phyloP scores from a whole-genome alignment of 2,329 filamentous ascomycete species.

The Tolypocladium amazonense region DNA sequence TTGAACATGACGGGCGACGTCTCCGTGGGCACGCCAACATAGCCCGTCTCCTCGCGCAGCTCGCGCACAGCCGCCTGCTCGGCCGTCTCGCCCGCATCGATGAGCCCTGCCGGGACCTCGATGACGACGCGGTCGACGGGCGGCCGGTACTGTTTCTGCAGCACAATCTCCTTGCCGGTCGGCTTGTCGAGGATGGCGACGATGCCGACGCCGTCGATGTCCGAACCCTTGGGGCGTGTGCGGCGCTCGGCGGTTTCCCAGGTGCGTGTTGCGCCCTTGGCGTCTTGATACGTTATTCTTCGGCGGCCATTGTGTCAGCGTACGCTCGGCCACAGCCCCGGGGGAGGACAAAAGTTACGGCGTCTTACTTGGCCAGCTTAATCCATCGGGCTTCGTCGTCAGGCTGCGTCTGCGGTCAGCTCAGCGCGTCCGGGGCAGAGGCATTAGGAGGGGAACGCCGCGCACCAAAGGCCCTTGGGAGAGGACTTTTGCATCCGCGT shows the following conservation, averaged over 20 bases:
- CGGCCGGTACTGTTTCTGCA: conserved; percentile 59
- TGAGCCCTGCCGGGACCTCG: conserved; percentile 53
- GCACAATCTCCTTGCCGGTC: conserved; percentile 42
- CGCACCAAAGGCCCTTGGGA: conserved; percentile 34
- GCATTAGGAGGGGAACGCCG: not conserved
- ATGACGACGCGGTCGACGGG: conserved; percentile 49
- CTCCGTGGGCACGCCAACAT: conserved; percentile 42
- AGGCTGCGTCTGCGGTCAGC: conserved; percentile 19
- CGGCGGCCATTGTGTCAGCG: not conserved
- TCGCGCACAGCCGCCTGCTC: conserved; percentile 54
- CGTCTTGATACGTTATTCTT: conserved; percentile 55
- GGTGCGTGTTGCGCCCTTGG: conserved; percentile 43
- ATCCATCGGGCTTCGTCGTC: conserved; percentile 48
- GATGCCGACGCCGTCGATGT: conserved; percentile 65
- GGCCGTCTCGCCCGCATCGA: conserved; percentile 51
- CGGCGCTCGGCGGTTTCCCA: conserved; percentile 68
- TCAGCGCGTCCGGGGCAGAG: not conserved
- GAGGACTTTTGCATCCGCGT: conserved; percentile 29
- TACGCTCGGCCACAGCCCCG: not conserved
- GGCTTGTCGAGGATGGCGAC: conserved; percentile 54
- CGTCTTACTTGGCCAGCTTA: conserved; percentile 42
- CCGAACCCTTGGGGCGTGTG: conserved; percentile 49
- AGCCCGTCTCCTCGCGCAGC: conserved; percentile 57
- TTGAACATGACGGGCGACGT: conserved; percentile 58
- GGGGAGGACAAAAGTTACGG: not conserved